Conservation (phyloP, 805 yeast genomes). For the Wickerhamiella kurtzmanii region DNA sequence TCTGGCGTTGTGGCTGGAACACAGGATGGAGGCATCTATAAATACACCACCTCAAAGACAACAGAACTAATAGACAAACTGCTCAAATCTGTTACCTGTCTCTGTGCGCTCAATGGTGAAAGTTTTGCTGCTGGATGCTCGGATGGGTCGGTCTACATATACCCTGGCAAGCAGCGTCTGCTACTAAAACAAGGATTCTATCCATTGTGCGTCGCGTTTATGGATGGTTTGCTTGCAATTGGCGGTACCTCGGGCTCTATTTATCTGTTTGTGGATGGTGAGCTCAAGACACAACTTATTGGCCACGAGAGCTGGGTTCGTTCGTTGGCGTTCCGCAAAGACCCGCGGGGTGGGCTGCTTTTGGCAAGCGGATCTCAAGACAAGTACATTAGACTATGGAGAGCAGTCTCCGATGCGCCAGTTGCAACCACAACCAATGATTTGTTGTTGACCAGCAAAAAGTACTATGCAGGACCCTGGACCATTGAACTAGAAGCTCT, state of each 20-base stretch:
- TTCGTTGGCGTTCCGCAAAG: slow-evolving; percentile 46
- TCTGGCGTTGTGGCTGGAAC: slow-evolving; percentile 55
- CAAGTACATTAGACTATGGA: slow-evolving; percentile 83
- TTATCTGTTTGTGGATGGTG: slow-evolving; percentile 31
- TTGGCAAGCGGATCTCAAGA: slow-evolving; percentile 91
- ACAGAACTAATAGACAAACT: slow-evolving; percentile 37
- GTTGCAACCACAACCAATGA: slow-evolving; percentile 43
- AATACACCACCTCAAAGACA: slow-evolving; percentile 33
- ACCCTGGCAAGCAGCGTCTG: slow-evolving; percentile 30
- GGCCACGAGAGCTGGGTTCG: slow-evolving; percentile 98
- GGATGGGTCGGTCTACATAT: slow-evolving; percentile 47
- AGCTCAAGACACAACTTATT: slow-evolving; percentile 29
- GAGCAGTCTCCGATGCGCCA: slow-evolving; percentile 21
- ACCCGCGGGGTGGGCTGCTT: slow-evolving; percentile 38
- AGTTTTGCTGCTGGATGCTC: slow-evolving; percentile 50
- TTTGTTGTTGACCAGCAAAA: slow-evolving; percentile 43
- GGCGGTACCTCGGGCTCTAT: slow-evolving; percentile 32
- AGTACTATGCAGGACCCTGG: slow-evolving; percentile 29
- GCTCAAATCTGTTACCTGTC: slow-evolving; percentile 55
- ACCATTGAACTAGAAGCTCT: slow-evolving; percentile 73
- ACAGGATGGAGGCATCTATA: slow-evolving; percentile 21
- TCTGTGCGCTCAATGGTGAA: slow-evolving; percentile 37
- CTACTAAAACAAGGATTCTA: slow-evolving; percentile 16
- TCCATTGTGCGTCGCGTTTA: slow-evolving; percentile 20
- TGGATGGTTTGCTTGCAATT: slow-evolving; percentile 19